These are phyloP conservation scores for Fusarium subglutinans DNA, from an alignment of 2,329 filamentous ascomycete species.

Conservation along the genomic window DNA sequence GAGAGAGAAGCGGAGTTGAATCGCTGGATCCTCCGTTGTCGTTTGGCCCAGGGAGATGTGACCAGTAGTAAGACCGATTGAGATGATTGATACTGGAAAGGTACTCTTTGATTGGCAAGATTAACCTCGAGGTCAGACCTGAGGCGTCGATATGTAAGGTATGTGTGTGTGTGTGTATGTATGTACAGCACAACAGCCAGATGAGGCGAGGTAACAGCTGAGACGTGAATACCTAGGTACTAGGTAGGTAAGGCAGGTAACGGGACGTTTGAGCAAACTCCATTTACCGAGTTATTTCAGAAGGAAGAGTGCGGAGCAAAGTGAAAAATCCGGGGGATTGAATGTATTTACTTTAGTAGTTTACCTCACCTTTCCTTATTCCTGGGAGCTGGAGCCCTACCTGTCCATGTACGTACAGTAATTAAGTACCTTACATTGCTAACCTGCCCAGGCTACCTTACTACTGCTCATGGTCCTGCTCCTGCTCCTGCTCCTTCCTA, in stretches of 20 bases:
- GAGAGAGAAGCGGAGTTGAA: constrained; percentile 15
- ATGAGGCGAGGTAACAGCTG: neutral
- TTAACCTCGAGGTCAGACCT: constrained; percentile 18
- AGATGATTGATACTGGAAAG: constrained; percentile 3
- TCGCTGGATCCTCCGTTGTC: constrained; percentile 12
- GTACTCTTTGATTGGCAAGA: constrained; percentile 18
- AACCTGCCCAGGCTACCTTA: neutral
- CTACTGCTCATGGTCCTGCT: neutral
- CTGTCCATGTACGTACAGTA: neutral
- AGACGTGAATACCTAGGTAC: neutral
- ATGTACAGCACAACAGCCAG: neutral
- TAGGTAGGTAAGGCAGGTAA: neutral
- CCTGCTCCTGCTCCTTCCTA: constrained; percentile 11
- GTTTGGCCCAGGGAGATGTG: constrained; percentile 22
- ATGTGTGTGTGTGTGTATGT: neutral
- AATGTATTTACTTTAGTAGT: constrained; percentile 26
- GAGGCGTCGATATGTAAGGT: constrained; percentile 7
- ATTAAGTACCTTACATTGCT: constrained; percentile 1
- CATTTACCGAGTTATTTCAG: constrained; percentile 1
- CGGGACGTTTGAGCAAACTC: neutral
- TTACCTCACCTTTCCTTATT: neutral
- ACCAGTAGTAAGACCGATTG: constrained; percentile 29
- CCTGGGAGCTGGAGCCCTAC: constrained; percentile 21
- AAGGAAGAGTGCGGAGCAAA: constrained; percentile 15
- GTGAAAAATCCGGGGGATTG: constrained; percentile 25